Evolutionary conservation across 345 rosid species (phyloP).

Genomic region (Brassica carinata): DNA sequence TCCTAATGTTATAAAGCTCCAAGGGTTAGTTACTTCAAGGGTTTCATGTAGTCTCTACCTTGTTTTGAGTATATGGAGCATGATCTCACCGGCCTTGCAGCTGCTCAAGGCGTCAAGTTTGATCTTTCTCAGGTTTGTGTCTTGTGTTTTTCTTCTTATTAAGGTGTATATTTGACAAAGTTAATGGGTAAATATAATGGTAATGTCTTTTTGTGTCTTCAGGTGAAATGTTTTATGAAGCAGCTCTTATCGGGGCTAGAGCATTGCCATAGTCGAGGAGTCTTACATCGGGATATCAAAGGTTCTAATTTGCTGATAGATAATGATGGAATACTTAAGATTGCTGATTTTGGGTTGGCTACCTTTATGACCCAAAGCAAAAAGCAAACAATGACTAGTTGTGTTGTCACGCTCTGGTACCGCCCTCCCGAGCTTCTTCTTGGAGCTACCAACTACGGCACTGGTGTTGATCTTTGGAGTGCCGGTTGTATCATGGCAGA

Average conservation of each 20-base stretch:
- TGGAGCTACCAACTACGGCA: conserved; percentile 74
- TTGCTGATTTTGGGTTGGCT: conserved; percentile 92
- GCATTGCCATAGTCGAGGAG: not conserved
- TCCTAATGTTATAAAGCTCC: conserved; percentile 85
- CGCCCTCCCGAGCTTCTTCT: conserved; percentile 95
- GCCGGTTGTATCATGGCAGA: conserved; percentile 94
- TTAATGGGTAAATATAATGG: too few species aligned
- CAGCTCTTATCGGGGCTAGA: not conserved
- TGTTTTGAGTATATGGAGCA: conserved; percentile 93
- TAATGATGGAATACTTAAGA: conserved; percentile 73
- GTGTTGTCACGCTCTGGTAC: conserved; percentile 96
- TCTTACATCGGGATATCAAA: not conserved
- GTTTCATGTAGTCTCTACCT: conserved; percentile 87
- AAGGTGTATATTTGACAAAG: too few species aligned
- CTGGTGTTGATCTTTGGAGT: conserved; percentile 90
- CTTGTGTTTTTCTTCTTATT: too few species aligned
- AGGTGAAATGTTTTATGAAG: not conserved
- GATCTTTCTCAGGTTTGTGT: conserved; percentile 86
- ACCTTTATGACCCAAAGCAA: conserved; percentile 60
- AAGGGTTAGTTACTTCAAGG: conserved; percentile 88
- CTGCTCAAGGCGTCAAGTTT: conserved; percentile 72
- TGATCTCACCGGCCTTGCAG: conserved; percentile 86
- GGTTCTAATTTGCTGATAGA: conserved; percentile 48
- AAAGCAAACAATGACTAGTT: conserved; percentile 77
- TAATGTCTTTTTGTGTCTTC: not conserved